phyloP scores from a whole-genome alignment of 1,284 basidiomycete genomes.

The Microbotryum lychnidis-dioicae region DNA sequence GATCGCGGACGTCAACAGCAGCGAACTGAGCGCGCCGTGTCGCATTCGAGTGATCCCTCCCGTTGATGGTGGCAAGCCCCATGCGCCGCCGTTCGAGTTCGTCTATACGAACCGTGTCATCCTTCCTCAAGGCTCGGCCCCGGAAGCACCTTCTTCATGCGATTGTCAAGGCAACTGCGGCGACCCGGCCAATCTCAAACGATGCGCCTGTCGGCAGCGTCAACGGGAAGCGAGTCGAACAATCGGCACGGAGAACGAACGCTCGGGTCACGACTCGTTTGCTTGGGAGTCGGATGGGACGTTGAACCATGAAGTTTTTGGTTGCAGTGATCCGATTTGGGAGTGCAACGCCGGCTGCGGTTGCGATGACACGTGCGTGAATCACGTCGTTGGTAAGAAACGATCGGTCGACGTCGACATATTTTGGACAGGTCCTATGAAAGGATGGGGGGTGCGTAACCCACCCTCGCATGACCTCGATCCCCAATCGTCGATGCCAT shows the following conservation, averaged over 20 bases:
- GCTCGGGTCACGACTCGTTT: constrained; percentile 10
- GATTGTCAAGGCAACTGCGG: constrained; percentile 22
- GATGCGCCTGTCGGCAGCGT: constrained; percentile 12
- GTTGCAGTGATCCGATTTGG: neutral
- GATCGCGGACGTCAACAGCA: constrained; percentile 5
- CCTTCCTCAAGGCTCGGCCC: constrained; percentile 14
- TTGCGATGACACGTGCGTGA: constrained; percentile 16
- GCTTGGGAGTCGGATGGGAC: constrained; percentile 8
- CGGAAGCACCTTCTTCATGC: constrained; percentile 17
- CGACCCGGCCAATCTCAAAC: neutral
- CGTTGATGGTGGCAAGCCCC: neutral
- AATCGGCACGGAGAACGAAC: neutral
- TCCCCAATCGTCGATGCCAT: neutral
- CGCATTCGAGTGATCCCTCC: constrained; percentile 11
- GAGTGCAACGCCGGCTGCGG: constrained; percentile 29
- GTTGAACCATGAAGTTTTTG: neutral
- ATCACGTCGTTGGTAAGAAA: constrained; percentile 12
- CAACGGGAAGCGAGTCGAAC: constrained; percentile 8
- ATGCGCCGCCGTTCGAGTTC: constrained; percentile 21
- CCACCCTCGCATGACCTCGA: neutral
- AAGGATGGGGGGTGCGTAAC: constrained; percentile 23
- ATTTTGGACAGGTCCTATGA: neutral
- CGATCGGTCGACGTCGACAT: constrained; percentile 14
- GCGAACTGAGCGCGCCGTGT: constrained; percentile 2
- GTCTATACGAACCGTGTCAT: constrained; percentile 23